Evolutionary conservation across 495 filamentous ascomycete genomes (phyloP), one percentile per base, ranked within the genome.

Genomic region (Xylaria curta): DNA sequence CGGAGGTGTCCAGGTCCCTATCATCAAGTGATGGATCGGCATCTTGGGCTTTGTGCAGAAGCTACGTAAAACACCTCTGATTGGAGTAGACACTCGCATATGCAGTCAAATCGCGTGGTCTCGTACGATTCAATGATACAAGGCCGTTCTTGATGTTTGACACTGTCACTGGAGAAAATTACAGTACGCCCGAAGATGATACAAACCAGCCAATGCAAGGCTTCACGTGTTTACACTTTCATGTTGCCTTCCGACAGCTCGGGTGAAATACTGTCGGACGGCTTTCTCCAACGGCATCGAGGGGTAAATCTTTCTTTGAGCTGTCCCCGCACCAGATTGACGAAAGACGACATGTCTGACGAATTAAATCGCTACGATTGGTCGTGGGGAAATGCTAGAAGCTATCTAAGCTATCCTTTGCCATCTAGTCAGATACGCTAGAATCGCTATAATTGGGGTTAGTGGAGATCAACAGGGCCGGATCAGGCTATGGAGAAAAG

Each of bases 1-100:
- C 76, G 92, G 93, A 33, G 89, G 91, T 75, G 91, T 93, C 93
- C 93, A 94, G 58, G 92, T 94, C 69, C 92, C 92, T 74, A 93
- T 86, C 91, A 94, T 94, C 79, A 94, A 84, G 84, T 94, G 91
- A 78, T 94, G 92, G 78, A 91, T 84, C 85, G 92, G 92, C 81
- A 84, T 88, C 31, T 70, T 82, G 66, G n/a, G 51, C 7, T 38
- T 26, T 33, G 31, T 49, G 59, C 12, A 49, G 62, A 49, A 31
- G 40, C 31, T 40, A 26, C 33, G 47, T 64, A 33, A 28, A 38
- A 44, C 24, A 13, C 56, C 56, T 56, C 68, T 44, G 19, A 54
- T 36, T 26, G 47, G 47, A 46, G 47, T n/a, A 49, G 28, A 40
- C 46, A 63, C 40, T 38, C 42, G 68, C 56, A 44, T 36, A 63